A percentile compares a stretch with the other conserved stretches of the same genome.
Conservation (phyloP, 169 alveolate genomes). For the Eimeria maxima region DNA sequence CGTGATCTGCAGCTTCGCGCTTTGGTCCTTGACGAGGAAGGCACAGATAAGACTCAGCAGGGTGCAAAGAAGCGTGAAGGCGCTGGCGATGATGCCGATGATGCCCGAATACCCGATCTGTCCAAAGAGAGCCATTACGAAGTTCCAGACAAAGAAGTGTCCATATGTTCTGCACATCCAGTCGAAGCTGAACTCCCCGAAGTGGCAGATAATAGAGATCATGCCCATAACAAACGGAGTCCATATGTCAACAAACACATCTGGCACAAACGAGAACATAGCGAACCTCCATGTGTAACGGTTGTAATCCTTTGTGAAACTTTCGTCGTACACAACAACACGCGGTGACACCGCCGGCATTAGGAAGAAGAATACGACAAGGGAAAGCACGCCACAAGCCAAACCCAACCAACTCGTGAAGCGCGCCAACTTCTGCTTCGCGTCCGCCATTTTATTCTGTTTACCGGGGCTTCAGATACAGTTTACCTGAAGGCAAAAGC, state of each 20-base stretch:
- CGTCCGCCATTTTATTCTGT: slow-evolving; percentile 51
- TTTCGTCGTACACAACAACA: slow-evolving; percentile 9
- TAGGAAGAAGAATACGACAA: slow-evolving; percentile 51
- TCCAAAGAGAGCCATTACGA: slow-evolving; percentile 76
- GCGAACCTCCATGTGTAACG: slow-evolving; percentile 67
- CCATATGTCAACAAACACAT: slow-evolving; percentile 67
- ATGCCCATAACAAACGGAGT: slow-evolving; percentile 77
- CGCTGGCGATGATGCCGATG: slow-evolving; percentile 78
- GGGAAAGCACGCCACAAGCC: slow-evolving; percentile 64
- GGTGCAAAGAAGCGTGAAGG: slow-evolving; percentile 60
- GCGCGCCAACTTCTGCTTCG: slow-evolving; percentile 8
- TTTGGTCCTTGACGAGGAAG: slow-evolving; percentile 53
- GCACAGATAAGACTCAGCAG: slow-evolving; percentile 61
- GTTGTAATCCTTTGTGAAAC: slow-evolving; percentile 13
- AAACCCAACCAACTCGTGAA: slow-evolving; percentile 70
- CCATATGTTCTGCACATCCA: slow-evolving; percentile 71
- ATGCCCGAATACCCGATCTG: slow-evolving; percentile 78
- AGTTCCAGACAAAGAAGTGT: slow-evolving; percentile 75
- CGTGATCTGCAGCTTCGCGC: slow-evolving; percentile 69
- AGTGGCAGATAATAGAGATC: slow-evolving; percentile 74
- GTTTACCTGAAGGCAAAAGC: neutral
- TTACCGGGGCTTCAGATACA: neutral
- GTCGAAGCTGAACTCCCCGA: slow-evolving; percentile 58
- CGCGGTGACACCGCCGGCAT: slow-evolving; percentile 55
- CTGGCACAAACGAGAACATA: slow-evolving; percentile 72